Percentiles rank a stretch among this genome's conserved stretches.
Conservation (phyloP, 352 stramenopile species). For the Globisporangium alternatum region DNA sequence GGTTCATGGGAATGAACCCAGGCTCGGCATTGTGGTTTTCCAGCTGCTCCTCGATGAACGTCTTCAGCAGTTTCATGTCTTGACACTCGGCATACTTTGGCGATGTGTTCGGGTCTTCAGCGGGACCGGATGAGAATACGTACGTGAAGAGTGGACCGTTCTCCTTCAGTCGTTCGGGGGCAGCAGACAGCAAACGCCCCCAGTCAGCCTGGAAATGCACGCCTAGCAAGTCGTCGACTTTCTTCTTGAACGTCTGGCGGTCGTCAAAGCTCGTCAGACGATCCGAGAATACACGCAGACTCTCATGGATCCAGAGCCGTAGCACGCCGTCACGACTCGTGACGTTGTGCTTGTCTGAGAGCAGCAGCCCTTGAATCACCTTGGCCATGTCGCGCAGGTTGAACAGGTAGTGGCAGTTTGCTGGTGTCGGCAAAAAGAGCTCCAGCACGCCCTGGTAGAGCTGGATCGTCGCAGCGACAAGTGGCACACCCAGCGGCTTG, state of each 20-base stretch:
- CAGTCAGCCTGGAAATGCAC: conserved; percentile 83
- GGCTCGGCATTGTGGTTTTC: conserved; percentile 91
- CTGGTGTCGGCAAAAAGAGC: conserved; percentile 86
- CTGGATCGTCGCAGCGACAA: conserved; percentile 83
- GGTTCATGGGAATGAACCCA: conserved; percentile 86
- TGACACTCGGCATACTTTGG: conserved; percentile 75
- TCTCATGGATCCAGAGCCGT: conserved; percentile 90
- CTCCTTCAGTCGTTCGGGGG: conserved; percentile 72
- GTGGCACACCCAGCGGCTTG: conserved; percentile 63
- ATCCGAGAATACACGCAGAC: conserved; percentile 88
- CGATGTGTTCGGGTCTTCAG: conserved; percentile 20
- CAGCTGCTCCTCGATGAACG: conserved; percentile 88
- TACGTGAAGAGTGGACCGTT: conserved; percentile 81
- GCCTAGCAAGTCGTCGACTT: conserved; percentile 71
- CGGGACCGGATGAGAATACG: conserved; percentile 51
- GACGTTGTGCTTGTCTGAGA: conserved; percentile 73
- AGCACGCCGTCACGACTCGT: conserved; percentile 69
- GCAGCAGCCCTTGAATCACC: conserved; percentile 81
- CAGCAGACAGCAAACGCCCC: conserved; percentile 47
- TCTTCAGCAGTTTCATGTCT: conserved; percentile 87
- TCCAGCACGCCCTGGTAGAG: conserved; percentile 84
- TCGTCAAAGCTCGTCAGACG: conserved; percentile 88
- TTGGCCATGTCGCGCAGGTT: conserved; percentile 89
- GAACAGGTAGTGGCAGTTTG: conserved; percentile 90
- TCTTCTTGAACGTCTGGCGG: conserved; percentile 87